A percentile compares a stretch with the other conserved stretches of the same genome.
Evolutionary conservation across 441 rosid species (phyloP).

Genomic region (Bruguiera hainesii): DNA sequence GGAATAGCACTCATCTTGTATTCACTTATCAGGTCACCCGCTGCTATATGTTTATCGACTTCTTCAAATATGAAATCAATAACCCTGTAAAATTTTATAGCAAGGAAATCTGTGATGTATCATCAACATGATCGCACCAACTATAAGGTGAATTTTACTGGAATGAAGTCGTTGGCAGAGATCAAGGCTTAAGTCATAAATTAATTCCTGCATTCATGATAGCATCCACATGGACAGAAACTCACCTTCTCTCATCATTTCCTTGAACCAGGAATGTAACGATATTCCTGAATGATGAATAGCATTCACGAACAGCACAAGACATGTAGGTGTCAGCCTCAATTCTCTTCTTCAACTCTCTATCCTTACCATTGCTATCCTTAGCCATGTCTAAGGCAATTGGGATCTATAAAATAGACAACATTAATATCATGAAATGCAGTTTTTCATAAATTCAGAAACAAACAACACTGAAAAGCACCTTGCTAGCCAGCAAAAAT

Average conservation of each 20-base stretch:
- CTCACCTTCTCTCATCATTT: constrained; percentile 64
- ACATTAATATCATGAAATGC: constrained; percentile 18
- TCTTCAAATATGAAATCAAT: constrained; percentile 59
- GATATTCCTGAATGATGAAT: constrained; percentile 85
- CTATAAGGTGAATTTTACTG: constrained; percentile 11
- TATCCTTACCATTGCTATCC: constrained; percentile 90
- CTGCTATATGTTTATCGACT: constrained; percentile 58
- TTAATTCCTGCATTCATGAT: constrained; percentile 10
- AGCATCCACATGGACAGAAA: constrained; percentile 14
- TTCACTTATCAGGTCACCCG: constrained; percentile 40
- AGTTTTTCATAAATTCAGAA: constrained; percentile 3
- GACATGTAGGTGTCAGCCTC: constrained; percentile 72
- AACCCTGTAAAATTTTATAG: constrained; percentile 50
- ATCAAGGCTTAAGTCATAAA: constrained; percentile 1
- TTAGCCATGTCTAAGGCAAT: constrained; percentile 99
- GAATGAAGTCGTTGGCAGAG: constrained; percentile 16
- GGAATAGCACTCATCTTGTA: constrained; percentile 95
- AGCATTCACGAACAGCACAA: constrained; percentile 95
- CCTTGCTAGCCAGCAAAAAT: constrained; percentile 99
- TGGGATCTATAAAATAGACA: constrained; percentile 61
- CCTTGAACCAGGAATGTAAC: constrained; percentile 80
- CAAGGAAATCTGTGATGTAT: background rate
- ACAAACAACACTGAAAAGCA: constrained; percentile 26
- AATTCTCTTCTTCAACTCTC: constrained; percentile 90
- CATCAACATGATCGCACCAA: constrained; percentile 9